phyloP scores from a whole-genome alignment of 2,329 filamentous ascomycete genomes.

The Sporothrix brasiliensis region DNA sequence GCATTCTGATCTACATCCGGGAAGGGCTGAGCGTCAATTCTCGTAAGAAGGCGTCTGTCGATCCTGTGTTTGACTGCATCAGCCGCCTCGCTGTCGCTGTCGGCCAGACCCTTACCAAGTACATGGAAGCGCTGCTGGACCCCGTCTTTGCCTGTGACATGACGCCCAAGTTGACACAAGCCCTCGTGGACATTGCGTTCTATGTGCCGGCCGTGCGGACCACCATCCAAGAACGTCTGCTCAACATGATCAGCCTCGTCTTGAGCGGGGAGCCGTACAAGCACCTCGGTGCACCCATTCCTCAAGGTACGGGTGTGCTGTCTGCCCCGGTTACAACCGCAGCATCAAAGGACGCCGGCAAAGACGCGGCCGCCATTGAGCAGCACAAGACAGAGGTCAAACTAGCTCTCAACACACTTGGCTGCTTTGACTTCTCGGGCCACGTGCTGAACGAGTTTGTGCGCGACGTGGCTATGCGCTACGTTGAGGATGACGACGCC shows the following conservation, averaged over 20 bases:
- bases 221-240: slow-evolving; percentile 87
- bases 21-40: slow-evolving; percentile 86
- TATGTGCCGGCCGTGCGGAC: slow-evolving; percentile 95
- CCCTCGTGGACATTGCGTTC: slow-evolving; percentile 96
- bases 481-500: slow-evolving; percentile 92
- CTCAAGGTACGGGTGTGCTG: slow-evolving; percentile 23
- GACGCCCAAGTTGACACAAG: slow-evolving; percentile 90
- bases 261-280: slow-evolving; percentile 91
- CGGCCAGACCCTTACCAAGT: slow-evolving; percentile 95
- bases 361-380: slow-evolving; percentile 80
- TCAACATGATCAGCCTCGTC: slow-evolving; percentile 93
- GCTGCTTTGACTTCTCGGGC: slow-evolving; percentile 94
- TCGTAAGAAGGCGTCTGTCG: slow-evolving; percentile 63
- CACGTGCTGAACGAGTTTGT: slow-evolving; percentile 98
- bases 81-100: slow-evolving; percentile 95
- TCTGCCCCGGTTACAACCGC: slow-evolving; percentile 15
- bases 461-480: slow-evolving; percentile 95
- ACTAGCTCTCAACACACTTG: slow-evolving; percentile 87
- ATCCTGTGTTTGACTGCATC: slow-evolving; percentile 94
- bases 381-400: slow-evolving; percentile 84
- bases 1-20: slow-evolving; percentile 88
- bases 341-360: slow-evolving; percentile 73
- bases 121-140: slow-evolving; percentile 93
- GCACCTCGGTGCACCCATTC: slow-evolving; percentile 79
- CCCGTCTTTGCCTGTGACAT: slow-evolving; percentile 97